Evolutionary conservation across 345 rosid genomes (phyloP).

Genomic region (Excoecaria agallocha): DNA sequence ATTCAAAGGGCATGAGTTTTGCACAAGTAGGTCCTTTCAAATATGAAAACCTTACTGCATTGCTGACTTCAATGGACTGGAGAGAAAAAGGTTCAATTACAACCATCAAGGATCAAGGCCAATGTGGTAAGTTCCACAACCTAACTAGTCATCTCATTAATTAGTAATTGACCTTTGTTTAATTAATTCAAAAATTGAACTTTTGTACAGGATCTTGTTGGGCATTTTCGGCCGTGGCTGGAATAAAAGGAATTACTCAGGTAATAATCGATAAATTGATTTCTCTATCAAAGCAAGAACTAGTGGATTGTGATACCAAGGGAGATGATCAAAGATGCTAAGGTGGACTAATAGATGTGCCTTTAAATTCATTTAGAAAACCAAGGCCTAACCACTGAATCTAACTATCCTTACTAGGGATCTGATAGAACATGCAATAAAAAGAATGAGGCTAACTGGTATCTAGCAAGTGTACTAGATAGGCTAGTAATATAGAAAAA

Average conservation of each 20-base stretch:
- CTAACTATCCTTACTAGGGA: constrained; percentile 34
- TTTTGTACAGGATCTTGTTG: constrained; percentile 42
- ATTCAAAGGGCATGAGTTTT: constrained; percentile 18
- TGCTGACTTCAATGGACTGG: constrained; percentile 20
- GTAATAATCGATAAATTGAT: constrained; percentile 30
- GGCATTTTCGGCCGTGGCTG: constrained; percentile 56
- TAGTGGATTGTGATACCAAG: constrained; percentile 41
- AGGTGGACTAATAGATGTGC: constrained; percentile 43
- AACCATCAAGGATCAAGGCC: constrained; percentile 24
- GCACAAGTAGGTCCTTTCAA: constrained; percentile 15
- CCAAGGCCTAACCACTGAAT: constrained; percentile 25
- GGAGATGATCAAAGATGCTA: constrained; percentile 21
- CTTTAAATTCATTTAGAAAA: constrained; percentile 29
- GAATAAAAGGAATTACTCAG: constrained; percentile 39
- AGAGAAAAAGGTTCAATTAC: constrained; percentile 18
- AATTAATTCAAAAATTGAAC: not conserved
- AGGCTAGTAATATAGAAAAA: no score
- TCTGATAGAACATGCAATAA: constrained; percentile 30
- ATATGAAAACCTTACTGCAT: constrained; percentile 15
- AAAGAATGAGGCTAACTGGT: constrained; percentile 13
- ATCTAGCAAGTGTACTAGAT: no score
- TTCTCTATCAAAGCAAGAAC: constrained; percentile 44
- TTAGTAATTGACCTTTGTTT: not conserved
- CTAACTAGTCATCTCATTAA: no score
- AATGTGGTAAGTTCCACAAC: constrained; percentile 4